A percentile compares a stretch with the other conserved stretches of the same genome.
phyloP scores from a whole-genome alignment of 2,329 filamentous ascomycete genomes.

The Phaeosphaeria sp. region DNA sequence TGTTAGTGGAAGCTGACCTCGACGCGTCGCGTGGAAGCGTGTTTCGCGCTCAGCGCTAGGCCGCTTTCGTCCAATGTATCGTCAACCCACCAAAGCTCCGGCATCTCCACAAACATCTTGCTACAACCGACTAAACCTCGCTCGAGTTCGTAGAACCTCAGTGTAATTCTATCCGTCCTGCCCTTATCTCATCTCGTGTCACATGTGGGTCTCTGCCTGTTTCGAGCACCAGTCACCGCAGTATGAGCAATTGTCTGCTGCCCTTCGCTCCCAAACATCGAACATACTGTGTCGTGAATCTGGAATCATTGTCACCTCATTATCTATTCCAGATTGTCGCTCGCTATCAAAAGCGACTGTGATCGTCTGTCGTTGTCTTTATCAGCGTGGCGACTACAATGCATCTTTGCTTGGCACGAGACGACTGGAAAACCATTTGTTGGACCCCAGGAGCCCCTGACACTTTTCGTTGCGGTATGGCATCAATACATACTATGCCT shows the following conservation, averaged over 20 bases:
- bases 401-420: neutral
- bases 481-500: neutral
- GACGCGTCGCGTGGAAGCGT: constrained; percentile 1
- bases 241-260: too few relatives aligned
- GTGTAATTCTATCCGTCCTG: too few relatives aligned
- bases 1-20: neutral
- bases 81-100: neutral
- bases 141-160: neutral
- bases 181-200: neutral
- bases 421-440: neutral
- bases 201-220: too few relatives aligned
- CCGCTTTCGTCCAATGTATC: neutral
- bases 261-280: too few relatives aligned
- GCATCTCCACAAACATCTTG: neutral
- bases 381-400: neutral
- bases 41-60: neutral
- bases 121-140: neutral
- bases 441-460: neutral
- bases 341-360: neutral
- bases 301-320: neutral
- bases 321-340: neutral
- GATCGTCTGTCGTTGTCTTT: neutral
- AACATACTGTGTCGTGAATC: too few relatives aligned
- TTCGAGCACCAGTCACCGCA: too few relatives aligned
- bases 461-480: neutral